phyloP scores from a whole-genome alignment of 495 filamentous ascomycete species.

The Aspergillus sparsus region DNA sequence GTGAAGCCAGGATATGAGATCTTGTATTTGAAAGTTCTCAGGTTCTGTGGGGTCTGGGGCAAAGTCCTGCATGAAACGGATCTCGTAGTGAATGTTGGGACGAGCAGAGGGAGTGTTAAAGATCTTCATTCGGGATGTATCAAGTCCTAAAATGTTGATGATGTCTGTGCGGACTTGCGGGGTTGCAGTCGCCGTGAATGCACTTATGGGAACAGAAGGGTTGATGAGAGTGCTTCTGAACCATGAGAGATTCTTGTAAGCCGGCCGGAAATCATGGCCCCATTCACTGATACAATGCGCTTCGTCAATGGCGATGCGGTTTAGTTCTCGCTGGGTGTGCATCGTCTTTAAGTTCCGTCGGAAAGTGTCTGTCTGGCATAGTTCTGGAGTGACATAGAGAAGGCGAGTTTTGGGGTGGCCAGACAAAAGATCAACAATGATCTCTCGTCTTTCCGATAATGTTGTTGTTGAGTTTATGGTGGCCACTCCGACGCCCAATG shows the following conservation, averaged over 20 bases:
- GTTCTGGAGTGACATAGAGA: slow-evolving; percentile 91
- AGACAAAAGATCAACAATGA: slow-evolving; percentile 77
- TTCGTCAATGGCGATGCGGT: slow-evolving; percentile 87
- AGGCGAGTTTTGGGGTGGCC: slow-evolving; percentile 83
- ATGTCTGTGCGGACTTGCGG: slow-evolving; percentile 76
- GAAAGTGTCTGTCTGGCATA: slow-evolving; percentile 77
- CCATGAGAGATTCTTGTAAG: slow-evolving; percentile 85
- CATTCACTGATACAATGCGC: slow-evolving; percentile 98
- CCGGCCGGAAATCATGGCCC: slow-evolving; percentile 96
- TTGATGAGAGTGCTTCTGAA: slow-evolving; percentile 76
- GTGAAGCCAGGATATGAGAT: slow-evolving; percentile 72
- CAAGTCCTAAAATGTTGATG: slow-evolving; percentile 68
- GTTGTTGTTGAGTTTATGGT: slow-evolving; percentile 84
- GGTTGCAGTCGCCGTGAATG: slow-evolving; percentile 89
- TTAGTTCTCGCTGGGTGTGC: slow-evolving; percentile 78
- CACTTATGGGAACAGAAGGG: slow-evolving; percentile 84
- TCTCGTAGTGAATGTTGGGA: slow-evolving; percentile 88
- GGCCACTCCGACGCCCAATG: slow-evolving; percentile 73
- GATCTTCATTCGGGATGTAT: slow-evolving; percentile 59
- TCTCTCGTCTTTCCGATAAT: slow-evolving; percentile 59
- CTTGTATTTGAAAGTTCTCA: slow-evolving; percentile 56
- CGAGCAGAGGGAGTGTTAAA: slow-evolving; percentile 81
- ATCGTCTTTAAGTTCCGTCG: slow-evolving; percentile 70
- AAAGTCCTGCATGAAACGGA: slow-evolving; percentile 74
- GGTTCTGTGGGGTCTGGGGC: slow-evolving; percentile 30